A percentile compares a stretch with the other conserved stretches of the same genome.
phyloP scores from a whole-genome alignment of 1,139 yeast species.

The Taphrina confusa region DNA sequence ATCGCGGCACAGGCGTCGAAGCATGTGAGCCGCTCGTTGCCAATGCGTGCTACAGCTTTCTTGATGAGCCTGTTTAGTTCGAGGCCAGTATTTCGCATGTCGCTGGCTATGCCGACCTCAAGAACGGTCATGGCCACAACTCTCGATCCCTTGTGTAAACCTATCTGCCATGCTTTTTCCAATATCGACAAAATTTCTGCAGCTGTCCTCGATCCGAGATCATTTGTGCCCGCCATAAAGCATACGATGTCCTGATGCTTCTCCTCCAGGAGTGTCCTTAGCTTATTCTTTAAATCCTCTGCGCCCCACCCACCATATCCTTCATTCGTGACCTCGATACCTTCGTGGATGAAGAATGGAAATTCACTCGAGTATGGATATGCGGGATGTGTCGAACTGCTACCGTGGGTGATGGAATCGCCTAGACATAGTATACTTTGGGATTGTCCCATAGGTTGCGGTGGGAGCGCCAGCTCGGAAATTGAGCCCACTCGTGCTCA shows the following conservation, averaged over 20 bases:
- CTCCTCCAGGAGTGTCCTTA: not conserved
- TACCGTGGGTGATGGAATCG: conserved; percentile 6
- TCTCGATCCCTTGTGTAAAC: not conserved
- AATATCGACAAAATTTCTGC: not conserved
- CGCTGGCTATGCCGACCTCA: not conserved
- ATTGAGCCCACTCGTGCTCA: too few relatives aligned
- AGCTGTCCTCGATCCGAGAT: conserved; percentile 2
- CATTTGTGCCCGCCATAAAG: conserved; percentile 23
- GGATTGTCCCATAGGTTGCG: conserved; percentile 17
- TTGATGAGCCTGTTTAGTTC: conserved; percentile 15
- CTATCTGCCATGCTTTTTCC: conserved; percentile 1
- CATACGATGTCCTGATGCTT: not conserved
- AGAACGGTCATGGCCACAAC: conserved; percentile 14
- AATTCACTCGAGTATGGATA: conserved; percentile 14
- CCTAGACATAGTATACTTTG: conserved; percentile 9
- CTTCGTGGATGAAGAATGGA: not conserved
- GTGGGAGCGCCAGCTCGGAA: too few relatives aligned
- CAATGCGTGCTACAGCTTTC: not conserved
- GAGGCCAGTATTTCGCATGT: not conserved
- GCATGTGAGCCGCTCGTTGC: not conserved
- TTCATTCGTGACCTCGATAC: conserved; percentile 12
- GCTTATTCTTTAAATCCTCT: not conserved
- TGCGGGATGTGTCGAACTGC: not conserved
- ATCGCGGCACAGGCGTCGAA: conserved; percentile 16
- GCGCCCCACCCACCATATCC: conserved; percentile 8